Evolutionary conservation across 306 rosid species (phyloP).

Genomic region (Mimosa pudica): DNA sequence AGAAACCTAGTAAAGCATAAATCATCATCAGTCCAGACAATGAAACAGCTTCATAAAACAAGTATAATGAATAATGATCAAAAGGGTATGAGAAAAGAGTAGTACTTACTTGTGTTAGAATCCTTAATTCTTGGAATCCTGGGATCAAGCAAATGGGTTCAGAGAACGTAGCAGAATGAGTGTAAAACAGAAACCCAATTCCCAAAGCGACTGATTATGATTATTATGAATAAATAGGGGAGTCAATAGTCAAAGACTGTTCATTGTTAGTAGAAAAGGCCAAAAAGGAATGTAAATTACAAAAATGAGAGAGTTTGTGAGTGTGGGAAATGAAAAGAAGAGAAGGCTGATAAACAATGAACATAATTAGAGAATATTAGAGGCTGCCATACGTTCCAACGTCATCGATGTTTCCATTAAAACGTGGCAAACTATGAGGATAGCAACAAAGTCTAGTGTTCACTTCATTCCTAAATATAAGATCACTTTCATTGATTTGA

Average conservation of each 20-base stretch:
- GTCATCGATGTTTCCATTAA: background rate
- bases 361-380: background rate
- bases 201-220: background rate
- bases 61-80: background rate
- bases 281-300: background rate
- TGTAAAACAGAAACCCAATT: background rate
- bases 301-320: background rate
- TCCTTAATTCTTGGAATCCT: background rate
- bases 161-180: background rate
- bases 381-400: background rate
- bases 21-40: background rate
- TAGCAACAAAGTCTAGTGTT: background rate
- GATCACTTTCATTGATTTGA: no score
- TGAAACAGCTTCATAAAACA: background rate
- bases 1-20: slow-evolving; percentile 33
- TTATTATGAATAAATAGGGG: background rate
- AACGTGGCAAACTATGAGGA: background rate
- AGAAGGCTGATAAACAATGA: background rate
- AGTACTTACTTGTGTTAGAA: slow-evolving; percentile 12
- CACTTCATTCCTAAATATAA: no score
- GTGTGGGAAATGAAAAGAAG: background rate
- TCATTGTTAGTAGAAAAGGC: background rate
- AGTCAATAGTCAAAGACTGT: background rate
- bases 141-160: background rate
- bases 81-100: slow-evolving; percentile 12